A percentile compares a stretch with the other conserved stretches of the same genome.
Conservation (phyloP, 441 rosid species). For the Jatropha multifida region DNA sequence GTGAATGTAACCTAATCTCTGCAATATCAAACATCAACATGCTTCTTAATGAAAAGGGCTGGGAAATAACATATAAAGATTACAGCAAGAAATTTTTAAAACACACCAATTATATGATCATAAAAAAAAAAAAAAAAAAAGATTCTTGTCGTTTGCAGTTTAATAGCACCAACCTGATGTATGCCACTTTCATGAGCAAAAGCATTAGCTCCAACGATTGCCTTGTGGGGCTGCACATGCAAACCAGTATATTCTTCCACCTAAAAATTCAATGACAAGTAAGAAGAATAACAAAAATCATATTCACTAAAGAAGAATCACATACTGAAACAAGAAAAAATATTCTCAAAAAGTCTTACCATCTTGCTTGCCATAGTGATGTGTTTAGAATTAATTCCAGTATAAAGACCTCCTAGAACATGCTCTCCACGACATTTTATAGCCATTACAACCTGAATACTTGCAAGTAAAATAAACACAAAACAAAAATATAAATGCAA, state of each 20-base stretch:
- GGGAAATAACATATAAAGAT: not conserved
- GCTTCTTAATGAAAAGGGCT: not conserved
- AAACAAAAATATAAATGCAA: conserved; percentile 4
- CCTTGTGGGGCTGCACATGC: conserved; percentile 94
- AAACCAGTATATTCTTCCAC: conserved; percentile 95
- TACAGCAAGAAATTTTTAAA: not conserved
- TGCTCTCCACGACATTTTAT: conserved; percentile 80
- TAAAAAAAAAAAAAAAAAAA: not conserved
- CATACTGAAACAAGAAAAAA: not conserved
- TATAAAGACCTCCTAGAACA: conserved; percentile 67
- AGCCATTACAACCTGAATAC: conserved; percentile 83
- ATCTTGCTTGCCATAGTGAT: conserved; percentile 94
- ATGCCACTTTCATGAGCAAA: conserved; percentile 94
- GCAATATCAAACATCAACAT: no score
- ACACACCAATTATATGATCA: not conserved
- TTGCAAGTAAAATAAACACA: conserved; percentile 1
- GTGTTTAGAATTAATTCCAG: conserved; percentile 76
- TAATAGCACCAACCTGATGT: conserved; percentile 60
- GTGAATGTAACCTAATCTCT: no score
- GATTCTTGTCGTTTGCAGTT: not conserved
- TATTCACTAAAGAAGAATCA: conserved; percentile 15
- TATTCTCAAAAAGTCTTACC: conserved; percentile 41
- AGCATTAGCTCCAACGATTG: conserved; percentile 92
- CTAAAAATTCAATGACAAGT: conserved; percentile 38
- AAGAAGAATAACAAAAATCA: conserved; percentile 13